Base-by-base conservation (phyloP, 2,329 filamentous ascomycete genomes). In the Bimuria novae-zelandiae region DNA sequence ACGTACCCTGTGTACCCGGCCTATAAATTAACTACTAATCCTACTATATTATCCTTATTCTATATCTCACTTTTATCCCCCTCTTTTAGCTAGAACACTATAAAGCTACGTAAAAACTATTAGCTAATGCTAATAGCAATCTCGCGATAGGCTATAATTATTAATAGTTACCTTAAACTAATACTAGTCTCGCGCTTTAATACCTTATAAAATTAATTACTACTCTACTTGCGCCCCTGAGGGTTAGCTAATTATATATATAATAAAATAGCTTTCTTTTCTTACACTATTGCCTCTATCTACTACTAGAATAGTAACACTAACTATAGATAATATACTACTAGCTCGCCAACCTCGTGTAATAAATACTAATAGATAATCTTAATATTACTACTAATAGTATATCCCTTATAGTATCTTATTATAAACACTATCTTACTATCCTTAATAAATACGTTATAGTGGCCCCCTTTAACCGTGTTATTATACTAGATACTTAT, bases 61-160 rank as follows among this genome's bases (percentile, higher is more conserved):
- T 39, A 49, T 25, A 42, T 49, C 29, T 54, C 19, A 16, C 52
- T 55, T 35, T 64, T 47, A 4, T 59, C 51, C n/a, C 57, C 56
- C 32, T 62, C 48, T 0, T 65, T 50, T 25, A 46, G 32, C 21
- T 17, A 7, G 32, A 63, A 61, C 32, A 49, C 52, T 4, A 49
- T 56, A 7, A 49, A 54, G 7, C 36, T 30, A n/a, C 53, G 54
- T 35, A 61, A 61, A 54, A 54, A 62, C 17, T 12, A 17, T 6
- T 17, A 17, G 16, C 35, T 37, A 17, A 37, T 37, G 10, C 35
- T 17, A 12, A 63, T 64, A 2, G 53, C 52, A 21, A 64, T 52
- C 49, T 62, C 47, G 16, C 46, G 46, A 39, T 62, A 63, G 19
- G 35, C 49, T 32, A 37, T 3, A 17, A 61, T 52, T 10, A 36